Base-by-base conservation (phyloP, 148 eudicot genomes). In the Rhododendron vialii region DNA sequence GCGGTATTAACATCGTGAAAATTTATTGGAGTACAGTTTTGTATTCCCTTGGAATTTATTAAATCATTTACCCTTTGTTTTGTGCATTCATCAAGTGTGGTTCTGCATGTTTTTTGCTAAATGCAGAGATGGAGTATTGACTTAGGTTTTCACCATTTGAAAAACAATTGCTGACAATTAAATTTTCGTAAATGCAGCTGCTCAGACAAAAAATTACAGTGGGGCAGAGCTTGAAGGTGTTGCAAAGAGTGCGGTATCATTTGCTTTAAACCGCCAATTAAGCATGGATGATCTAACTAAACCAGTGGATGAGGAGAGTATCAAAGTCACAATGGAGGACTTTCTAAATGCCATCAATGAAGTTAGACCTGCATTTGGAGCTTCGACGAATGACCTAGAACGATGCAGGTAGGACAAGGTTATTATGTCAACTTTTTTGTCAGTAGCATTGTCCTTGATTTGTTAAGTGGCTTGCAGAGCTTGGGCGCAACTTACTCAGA, bases 211-310 rank as follows among this genome's bases (percentile, higher is more conserved):
- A 92, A 97, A 97, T 88, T 97, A 94, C 82, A 97, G 99, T 91
- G 99, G 99, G 41, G 99, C 99, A 47, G 99, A 97, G 86, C 99
- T 97, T 89, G 99, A 97, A 92, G 99, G 99, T 90, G 98, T 95
- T 84, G 99, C 94, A 36, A 97, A 97, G 90, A 95, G 99, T 94
- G 98, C 99, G 77, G 98, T 94, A 20, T 97, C 99, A n/a, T 97
- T 88, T 91, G 99, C 99, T 78, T 91, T 97, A 87, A 95, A 97
- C 83, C 90, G 98, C 36, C 98, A 97, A 85, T 76, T 97, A 84
- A 97, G 89, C 89, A 92, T 95, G 94, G 98, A 95, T 88, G 98
- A 97, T 89, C 95, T 97, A 77, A 93, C 95, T 53, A 95, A 97
- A 86, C 93, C 94, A 41, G 95, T 97, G 82, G 99, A 97, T 48